Conservation (phyloP, 768 basidiomycete genomes). For the Leccinum ochraceum region DNA sequence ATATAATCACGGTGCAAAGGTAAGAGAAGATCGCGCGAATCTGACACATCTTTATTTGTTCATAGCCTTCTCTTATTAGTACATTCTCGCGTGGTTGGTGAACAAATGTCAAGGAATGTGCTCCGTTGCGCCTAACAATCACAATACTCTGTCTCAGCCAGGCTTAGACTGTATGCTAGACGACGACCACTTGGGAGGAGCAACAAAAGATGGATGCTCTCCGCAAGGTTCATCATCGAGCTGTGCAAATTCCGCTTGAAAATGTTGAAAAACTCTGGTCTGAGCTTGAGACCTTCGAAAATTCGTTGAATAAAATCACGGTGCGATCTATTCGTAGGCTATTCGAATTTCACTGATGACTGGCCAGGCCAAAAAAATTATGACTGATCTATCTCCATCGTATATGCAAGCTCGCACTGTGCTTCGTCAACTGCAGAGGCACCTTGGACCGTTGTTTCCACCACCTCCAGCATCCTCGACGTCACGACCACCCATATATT, state of each 20-base stretch:
- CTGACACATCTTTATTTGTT: background rate
- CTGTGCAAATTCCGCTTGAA: slow-evolving; percentile 91
- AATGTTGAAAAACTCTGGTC: slow-evolving; percentile 93
- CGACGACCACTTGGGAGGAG: slow-evolving; percentile 89
- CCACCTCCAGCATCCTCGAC: slow-evolving; percentile 45
- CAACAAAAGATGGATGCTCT: slow-evolving; percentile 94
- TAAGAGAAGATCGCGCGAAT: slow-evolving; percentile 32
- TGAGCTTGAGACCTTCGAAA: slow-evolving; percentile 92
- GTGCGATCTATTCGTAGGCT: slow-evolving; percentile 34
- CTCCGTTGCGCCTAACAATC: slow-evolving; percentile 49
- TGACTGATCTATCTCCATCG: slow-evolving; percentile 86
- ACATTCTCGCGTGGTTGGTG: slow-evolving; percentile 94
- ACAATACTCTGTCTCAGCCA: background rate
- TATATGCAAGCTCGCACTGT: slow-evolving; percentile 95
- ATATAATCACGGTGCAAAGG: slow-evolving; percentile 93
- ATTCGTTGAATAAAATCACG: slow-evolving; percentile 83
- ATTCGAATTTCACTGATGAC: slow-evolving; percentile 13
- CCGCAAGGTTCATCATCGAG: slow-evolving; percentile 90
- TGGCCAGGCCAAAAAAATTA: slow-evolving; percentile 87
- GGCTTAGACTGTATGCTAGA: slow-evolving; percentile 35
- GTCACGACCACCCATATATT: slow-evolving; percentile 47
- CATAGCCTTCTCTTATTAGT: slow-evolving; percentile 44
- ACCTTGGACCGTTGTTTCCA: slow-evolving; percentile 62
- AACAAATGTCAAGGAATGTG: slow-evolving; percentile 92
- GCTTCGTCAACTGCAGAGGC: slow-evolving; percentile 77